Conservation (phyloP, 2,329 filamentous ascomycete genomes). For the Eutypa lata region DNA sequence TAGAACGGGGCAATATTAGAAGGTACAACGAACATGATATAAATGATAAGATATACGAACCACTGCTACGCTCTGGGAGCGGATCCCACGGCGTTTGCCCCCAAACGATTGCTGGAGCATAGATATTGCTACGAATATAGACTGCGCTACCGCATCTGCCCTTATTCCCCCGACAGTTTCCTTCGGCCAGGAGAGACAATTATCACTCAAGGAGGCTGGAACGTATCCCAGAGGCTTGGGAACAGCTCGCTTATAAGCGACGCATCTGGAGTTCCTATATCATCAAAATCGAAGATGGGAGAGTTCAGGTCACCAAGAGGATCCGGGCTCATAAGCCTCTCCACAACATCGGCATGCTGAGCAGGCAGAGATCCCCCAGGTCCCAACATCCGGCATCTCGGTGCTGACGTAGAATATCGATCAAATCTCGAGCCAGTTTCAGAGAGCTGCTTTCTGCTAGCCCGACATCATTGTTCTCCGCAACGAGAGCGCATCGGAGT, state of each 20-base stretch:
- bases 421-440: constrained; percentile 39
- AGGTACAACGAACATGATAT: too few relatives aligned
- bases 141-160: too few relatives aligned
- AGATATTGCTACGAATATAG: too few relatives aligned
- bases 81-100: too few relatives aligned
- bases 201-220: neutral
- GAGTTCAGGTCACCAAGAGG: neutral
- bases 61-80: too few relatives aligned
- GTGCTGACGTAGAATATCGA: constrained; percentile 36
- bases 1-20: too few relatives aligned
- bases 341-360: constrained; percentile 44
- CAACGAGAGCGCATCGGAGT: constrained; percentile 44
- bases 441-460: constrained; percentile 37
- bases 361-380: constrained; percentile 47
- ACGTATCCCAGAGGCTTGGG: constrained; percentile 6
- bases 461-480: constrained; percentile 32
- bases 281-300: neutral
- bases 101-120: too few relatives aligned
- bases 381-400: constrained; percentile 43
- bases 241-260: constrained; percentile 10
- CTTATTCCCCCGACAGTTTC: too few relatives aligned
- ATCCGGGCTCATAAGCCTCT: constrained; percentile 35
- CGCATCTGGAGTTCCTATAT: constrained; percentile 8
- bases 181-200: too few relatives aligned
- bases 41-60: too few relatives aligned